Conservation (phyloP, 345 rosid genomes). For the Eucalyptus sp. region DNA sequence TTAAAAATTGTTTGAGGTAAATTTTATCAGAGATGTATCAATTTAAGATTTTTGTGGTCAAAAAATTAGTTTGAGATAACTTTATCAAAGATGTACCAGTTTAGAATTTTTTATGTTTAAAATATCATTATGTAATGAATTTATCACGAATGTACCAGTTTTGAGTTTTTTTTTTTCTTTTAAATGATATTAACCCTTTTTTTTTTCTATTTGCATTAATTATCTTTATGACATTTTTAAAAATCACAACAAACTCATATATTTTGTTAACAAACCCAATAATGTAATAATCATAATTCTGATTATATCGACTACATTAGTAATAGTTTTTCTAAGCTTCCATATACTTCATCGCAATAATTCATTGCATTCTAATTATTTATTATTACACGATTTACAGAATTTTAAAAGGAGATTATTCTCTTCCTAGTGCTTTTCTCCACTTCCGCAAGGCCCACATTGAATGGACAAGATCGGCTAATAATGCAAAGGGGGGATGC, state of each 20-base stretch:
- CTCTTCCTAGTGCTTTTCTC: neutral
- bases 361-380: neutral
- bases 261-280: neutral
- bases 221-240: neutral
- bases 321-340: neutral
- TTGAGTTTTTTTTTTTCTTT: too few relatives aligned
- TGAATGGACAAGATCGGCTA: neutral
- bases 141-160: accelerated
- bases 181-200: too few relatives aligned
- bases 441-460: neutral
- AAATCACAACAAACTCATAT: neutral
- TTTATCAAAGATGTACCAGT: accelerated
- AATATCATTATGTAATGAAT: too few relatives aligned
- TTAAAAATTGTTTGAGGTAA: too few relatives aligned
- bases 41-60: accelerated
- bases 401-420: neutral
- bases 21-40: too few relatives aligned
- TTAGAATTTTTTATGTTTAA: too few relatives aligned
- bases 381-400: neutral
- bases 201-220: neutral
- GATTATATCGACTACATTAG: neutral
- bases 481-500: neutral
- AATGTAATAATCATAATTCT: neutral
- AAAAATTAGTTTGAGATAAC: too few relatives aligned
- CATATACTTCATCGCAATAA: neutral